A percentile compares a stretch with the other conserved stretches of the same genome.
These are phyloP conservation scores for Nannizziopsis barbatae DNA, from an alignment of 2,329 filamentous ascomycete species.

Conservation along the genomic window DNA sequence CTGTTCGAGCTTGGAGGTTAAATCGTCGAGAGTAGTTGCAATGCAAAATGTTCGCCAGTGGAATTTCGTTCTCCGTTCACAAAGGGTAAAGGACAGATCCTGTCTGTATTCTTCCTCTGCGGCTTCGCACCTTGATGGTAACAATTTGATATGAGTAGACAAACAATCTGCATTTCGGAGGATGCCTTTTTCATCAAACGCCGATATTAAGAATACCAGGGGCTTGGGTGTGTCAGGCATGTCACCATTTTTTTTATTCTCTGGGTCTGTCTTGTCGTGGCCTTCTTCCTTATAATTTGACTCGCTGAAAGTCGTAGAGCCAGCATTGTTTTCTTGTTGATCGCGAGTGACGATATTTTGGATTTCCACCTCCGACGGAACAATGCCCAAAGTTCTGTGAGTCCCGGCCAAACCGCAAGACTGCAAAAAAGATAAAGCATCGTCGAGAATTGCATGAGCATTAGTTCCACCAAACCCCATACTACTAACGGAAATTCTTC, in stretches of 20 bases:
- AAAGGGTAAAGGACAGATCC: slow-evolving; percentile 7
- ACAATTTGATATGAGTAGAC: neutral
- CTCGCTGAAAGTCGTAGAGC: neutral
- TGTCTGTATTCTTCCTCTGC: slow-evolving; percentile 1
- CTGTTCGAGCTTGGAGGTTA: neutral
- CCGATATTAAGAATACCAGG: slow-evolving; percentile 12
- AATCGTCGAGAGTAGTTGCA: neutral
- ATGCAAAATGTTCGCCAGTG: slow-evolving; percentile 3
- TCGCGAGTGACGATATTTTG: neutral
- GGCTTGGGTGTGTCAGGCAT: neutral
- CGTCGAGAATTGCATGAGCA: slow-evolving; percentile 21
- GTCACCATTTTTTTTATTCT: neutral
- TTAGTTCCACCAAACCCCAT: slow-evolving; percentile 27
- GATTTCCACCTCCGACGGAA: neutral
- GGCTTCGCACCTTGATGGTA: neutral
- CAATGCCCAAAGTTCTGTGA: slow-evolving; percentile 7
- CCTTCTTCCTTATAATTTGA: neutral
- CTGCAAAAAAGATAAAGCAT: slow-evolving; percentile 10
- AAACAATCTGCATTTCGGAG: slow-evolving; percentile 27
- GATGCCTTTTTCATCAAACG: slow-evolving; percentile 20
- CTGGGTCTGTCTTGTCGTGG: neutral
- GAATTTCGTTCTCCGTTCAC: neutral
- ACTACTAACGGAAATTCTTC: slow-evolving; percentile 25
- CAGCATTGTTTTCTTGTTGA: neutral
- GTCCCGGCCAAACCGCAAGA: slow-evolving; percentile 4